Evolutionary conservation across 78 protist species (phyloP), one percentile per base, ranked within the genome.

Genomic region (Dictyostelium firmibasis): DNA sequence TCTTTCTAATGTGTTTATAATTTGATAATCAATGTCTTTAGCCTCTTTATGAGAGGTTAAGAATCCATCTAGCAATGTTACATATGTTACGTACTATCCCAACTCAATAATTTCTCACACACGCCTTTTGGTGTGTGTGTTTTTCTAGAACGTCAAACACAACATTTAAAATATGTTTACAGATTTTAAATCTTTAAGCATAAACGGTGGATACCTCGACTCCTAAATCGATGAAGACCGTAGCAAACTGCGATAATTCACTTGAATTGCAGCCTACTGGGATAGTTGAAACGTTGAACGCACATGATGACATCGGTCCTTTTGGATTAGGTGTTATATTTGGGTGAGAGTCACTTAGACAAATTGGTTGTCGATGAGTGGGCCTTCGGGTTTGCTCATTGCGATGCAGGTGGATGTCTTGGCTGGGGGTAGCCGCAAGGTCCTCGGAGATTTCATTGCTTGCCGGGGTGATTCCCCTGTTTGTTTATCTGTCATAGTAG

Each of bases 161-260:
- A 25, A 67, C 75, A 23, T 27, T 67, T 67, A 27, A 67, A 67
- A 67, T 23, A 67, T 67, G 75, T 67, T 25, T 25, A 11, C 16
- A 25, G 35, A 23, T 67, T 67, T 67, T 27, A 67, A 67, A 27
- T 27, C 27, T 27, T 67, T 27, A 77, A 77, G 62, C 91, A 84
- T 92, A 69, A 96, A 95, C 98, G 64, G 88, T 91, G 98, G 91
- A 97, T 97, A 62, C 96, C 98, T 96, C 75, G 98, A 95, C 86
- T 93, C 97, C 84, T 85, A 85, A 57, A 81, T 70, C 97, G 98
- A 97, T 97, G 98, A 96, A 97, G 97, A 96, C 81, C 98, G 97
- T 97, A 91, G 98, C 98, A 67, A 97, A 94, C 85, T 89, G 98
- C 97, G 98, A 96, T 94, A 97, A 44, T 82, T 96, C 92, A 75